Conservation (phyloP, 495 filamentous ascomycete species). For the Aspergillus cavernicola region DNA sequence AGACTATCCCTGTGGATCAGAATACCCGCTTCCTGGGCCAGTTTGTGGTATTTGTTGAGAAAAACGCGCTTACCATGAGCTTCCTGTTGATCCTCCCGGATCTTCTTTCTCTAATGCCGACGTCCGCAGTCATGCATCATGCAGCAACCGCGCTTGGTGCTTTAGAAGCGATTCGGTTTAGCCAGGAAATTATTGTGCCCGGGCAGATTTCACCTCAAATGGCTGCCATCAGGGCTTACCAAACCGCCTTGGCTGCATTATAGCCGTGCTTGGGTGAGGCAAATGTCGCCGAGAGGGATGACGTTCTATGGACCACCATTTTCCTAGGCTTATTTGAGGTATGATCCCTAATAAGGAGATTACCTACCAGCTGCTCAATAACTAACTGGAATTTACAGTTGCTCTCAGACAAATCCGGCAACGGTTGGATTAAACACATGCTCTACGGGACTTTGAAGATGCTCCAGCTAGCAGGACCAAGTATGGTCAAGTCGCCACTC, state of each 20-base stretch:
- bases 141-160: constrained; percentile 3
- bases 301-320: constrained; percentile 3
- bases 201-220: background rate
- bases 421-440: constrained; percentile 6
- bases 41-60: constrained; percentile 7
- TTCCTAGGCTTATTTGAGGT: constrained; percentile 8
- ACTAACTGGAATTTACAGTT: background rate
- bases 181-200: background rate
- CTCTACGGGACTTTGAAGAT: constrained; percentile 8
- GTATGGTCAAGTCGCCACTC: background rate
- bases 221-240: constrained; percentile 1
- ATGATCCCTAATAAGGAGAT: background rate
- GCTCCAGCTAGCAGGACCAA: background rate
- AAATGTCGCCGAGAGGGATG: background rate
- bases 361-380: background rate
- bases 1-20: background rate
- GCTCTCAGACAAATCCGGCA: background rate
- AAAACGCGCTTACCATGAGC: constrained; percentile 9
- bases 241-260: background rate
- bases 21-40: constrained; percentile 4
- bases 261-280: background rate
- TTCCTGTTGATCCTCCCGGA: constrained; percentile 1
- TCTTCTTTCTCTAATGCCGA: background rate
- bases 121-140: background rate
- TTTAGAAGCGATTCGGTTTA: background rate